Evolutionary conservation across 495 filamentous ascomycete genomes (phyloP).

Genomic region (Penicillium bialowiezense): DNA sequence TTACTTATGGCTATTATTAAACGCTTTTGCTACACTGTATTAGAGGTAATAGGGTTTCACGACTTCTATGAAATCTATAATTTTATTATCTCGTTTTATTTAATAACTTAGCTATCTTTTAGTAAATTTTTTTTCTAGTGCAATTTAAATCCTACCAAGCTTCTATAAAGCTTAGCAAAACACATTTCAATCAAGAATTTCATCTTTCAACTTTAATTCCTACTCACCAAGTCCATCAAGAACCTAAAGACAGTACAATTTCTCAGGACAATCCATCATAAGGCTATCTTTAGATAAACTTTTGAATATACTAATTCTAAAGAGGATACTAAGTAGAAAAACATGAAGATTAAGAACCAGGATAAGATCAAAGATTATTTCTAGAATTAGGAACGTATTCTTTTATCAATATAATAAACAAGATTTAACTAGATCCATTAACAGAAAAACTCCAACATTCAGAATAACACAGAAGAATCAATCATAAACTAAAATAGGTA

Average conservation of each 20-base stretch:
- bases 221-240: conserved; percentile 27
- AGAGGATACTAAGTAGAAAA: conserved; percentile 28
- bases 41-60: conserved; percentile 30
- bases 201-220: conserved; percentile 25
- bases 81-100: conserved; percentile 28
- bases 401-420: conserved; percentile 15
- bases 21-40: conserved; percentile 34
- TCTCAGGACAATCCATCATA: conserved; percentile 22
- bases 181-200: conserved; percentile 22
- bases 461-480: no score
- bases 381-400: conserved; percentile 28
- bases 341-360: conserved; percentile 29
- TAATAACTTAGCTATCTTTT: conserved; percentile 21
- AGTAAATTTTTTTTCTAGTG: conserved; percentile 24
- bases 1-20: conserved; percentile 33
- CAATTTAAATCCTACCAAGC: conserved; percentile 24
- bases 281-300: conserved; percentile 16
- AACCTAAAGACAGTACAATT: conserved; percentile 28
- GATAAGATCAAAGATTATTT: conserved; percentile 32
- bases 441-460: no score
- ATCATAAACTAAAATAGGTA: background rate
- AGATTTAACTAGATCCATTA: background rate
- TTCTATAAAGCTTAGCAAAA: conserved; percentile 15
- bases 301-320: conserved; percentile 28
- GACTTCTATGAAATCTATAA: conserved; percentile 28